Evolutionary conservation across 1,284 basidiomycete genomes (phyloP).

Genomic region (Heterobasidion annosum): DNA sequence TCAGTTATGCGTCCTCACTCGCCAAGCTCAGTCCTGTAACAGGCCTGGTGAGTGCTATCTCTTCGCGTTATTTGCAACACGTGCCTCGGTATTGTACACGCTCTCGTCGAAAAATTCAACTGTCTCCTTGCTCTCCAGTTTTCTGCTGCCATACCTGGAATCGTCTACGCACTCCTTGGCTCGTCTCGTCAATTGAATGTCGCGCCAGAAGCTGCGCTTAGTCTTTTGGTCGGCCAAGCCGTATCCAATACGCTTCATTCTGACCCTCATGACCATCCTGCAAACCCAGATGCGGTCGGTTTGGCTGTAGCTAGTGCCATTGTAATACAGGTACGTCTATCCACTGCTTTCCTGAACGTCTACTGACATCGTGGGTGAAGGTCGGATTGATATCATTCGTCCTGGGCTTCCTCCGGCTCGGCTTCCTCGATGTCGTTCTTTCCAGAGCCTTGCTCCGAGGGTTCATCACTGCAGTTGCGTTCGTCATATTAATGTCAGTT

Average conservation of each 20-base stretch:
- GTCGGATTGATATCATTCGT: slow-evolving; percentile 83
- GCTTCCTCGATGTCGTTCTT: slow-evolving; percentile 93
- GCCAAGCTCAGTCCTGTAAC: slow-evolving; percentile 76
- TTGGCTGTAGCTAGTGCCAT: slow-evolving; percentile 68
- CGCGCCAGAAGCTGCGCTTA: slow-evolving; percentile 86
- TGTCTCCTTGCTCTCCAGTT: slow-evolving; percentile 31
- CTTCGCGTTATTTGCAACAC: background rate
- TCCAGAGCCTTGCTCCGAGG: slow-evolving; percentile 82
- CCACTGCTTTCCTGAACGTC: background rate
- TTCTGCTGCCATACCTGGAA: slow-evolving; percentile 72
- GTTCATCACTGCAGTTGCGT: slow-evolving; percentile 76
- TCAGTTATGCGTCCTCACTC: slow-evolving; percentile 85
- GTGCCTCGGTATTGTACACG: no score
- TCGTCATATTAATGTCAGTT: slow-evolving; percentile 63
- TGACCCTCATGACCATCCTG: slow-evolving; percentile 44
- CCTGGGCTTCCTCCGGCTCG: slow-evolving; percentile 82
- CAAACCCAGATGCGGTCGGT: slow-evolving; percentile 46
- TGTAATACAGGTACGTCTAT: slow-evolving; percentile 64
- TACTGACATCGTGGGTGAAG: slow-evolving; percentile 23
- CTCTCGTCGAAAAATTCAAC: background rate
- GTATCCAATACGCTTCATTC: slow-evolving; percentile 62
- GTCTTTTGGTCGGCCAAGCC: slow-evolving; percentile 83
- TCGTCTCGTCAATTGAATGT: slow-evolving; percentile 79
- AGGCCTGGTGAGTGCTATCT: slow-evolving; percentile 58
- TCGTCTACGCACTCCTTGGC: slow-evolving; percentile 81